A percentile compares a stretch with the other conserved stretches of the same genome.
phyloP scores from a whole-genome alignment of 169 alveolate genomes.

The Plasmodium relictum region DNA sequence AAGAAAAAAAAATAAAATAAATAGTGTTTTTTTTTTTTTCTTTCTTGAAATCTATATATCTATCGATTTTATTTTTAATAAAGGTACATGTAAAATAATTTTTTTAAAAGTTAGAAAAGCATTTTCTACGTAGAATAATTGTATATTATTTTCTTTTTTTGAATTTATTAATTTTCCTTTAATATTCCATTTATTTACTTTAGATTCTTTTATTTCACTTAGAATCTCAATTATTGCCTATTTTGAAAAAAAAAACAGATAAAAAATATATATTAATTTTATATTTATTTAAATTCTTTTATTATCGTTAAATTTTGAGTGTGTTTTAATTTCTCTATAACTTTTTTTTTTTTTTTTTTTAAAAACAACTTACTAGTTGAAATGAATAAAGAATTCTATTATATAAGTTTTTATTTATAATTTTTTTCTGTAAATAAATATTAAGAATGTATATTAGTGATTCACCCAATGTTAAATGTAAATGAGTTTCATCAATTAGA shows the following conservation, averaged over 20 bases:
- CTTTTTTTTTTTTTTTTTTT: neutral
- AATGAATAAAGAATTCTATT: conserved; percentile 54
- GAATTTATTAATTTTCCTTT: conserved; percentile 52
- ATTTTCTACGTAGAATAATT: conserved; percentile 45
- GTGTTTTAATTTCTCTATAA: neutral
- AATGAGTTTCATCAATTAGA: conserved; percentile 32
- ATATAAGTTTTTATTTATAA: conserved; percentile 22
- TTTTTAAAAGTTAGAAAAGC: conserved; percentile 45
- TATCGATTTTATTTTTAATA: conserved; percentile 66
- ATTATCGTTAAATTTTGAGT: neutral
- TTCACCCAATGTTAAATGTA: conserved; percentile 39
- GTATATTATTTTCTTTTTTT: conserved; percentile 66
- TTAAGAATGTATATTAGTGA: conserved; percentile 45
- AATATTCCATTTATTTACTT: conserved; percentile 53
- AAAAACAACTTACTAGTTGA: conserved; percentile 29
- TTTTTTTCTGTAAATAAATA: conserved; percentile 37
- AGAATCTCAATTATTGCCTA: conserved; percentile 55
- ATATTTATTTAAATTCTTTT: neutral
- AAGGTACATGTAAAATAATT: conserved; percentile 42
- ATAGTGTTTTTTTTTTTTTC: neutral
- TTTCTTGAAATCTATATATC: conserved; percentile 22
- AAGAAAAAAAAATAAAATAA: neutral
- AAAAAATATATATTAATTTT: neutral
- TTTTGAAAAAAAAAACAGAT: neutral
- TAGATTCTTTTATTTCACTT: conserved; percentile 38